phyloP scores from a whole-genome alignment of 2,329 filamentous ascomycete genomes.

The Albifimbria verrucaria region DNA sequence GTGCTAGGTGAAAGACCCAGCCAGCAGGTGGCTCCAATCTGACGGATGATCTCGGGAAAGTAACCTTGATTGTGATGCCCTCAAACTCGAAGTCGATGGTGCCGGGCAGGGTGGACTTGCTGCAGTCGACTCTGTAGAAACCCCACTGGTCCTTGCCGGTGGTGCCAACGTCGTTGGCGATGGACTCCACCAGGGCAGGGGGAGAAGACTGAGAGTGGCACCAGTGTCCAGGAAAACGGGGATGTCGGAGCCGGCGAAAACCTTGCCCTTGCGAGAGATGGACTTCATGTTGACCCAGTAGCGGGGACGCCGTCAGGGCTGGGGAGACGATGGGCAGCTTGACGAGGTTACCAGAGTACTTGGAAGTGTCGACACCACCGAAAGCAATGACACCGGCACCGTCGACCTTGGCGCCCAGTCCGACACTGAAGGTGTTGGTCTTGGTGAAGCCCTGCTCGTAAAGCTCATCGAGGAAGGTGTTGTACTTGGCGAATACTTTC shows the following conservation, averaged over 20 bases:
- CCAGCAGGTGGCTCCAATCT: constrained; percentile 34
- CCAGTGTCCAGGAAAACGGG: constrained; percentile 70
- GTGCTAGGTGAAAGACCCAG: constrained; percentile 46
- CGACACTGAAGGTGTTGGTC: constrained; percentile 63
- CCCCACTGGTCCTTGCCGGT: constrained; percentile 32
- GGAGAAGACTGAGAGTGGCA: constrained; percentile 68
- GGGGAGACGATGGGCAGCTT: constrained; percentile 60
- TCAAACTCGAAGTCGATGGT: constrained; percentile 48
- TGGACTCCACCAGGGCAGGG: constrained; percentile 44
- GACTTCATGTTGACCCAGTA: constrained; percentile 51
- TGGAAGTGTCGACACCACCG: constrained; percentile 63
- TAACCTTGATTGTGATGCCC: constrained; percentile 44
- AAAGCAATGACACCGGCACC: constrained; percentile 64
- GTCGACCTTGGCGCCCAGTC: constrained; percentile 59
- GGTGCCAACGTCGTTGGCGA: constrained; percentile 48
- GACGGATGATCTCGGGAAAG: constrained; percentile 45
- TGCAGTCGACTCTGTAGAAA: constrained; percentile 46
- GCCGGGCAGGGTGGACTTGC: constrained; percentile 34
- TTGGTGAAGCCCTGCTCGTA: constrained; percentile 49
- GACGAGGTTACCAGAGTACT: constrained; percentile 58
- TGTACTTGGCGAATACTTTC: constrained; percentile 43
- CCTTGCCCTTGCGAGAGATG: constrained; percentile 34
- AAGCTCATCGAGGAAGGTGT: constrained; percentile 51
- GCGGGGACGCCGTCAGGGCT: constrained; percentile 52
- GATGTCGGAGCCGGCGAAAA: constrained; percentile 34